Conservation (phyloP, 1,284 basidiomycete species). For the Inonotus obliquus region DNA sequence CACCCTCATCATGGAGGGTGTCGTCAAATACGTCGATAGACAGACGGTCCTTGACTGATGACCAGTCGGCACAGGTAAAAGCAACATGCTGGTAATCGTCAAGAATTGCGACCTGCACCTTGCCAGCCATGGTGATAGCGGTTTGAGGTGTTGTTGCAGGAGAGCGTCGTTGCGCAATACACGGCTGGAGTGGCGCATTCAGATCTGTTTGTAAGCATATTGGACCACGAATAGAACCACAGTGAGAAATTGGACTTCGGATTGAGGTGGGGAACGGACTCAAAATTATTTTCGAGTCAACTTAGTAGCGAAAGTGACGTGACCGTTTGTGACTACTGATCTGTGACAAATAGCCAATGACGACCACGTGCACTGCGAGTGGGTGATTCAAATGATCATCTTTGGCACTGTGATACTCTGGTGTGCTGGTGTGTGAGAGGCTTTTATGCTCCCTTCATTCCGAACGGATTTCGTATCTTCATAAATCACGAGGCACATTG, state of each 20-base stretch:
- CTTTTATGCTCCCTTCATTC: no score
- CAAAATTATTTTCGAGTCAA: no score
- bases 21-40: conserved; percentile 46
- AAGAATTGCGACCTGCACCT: conserved; percentile 45
- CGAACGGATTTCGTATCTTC: not conserved
- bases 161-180: not conserved
- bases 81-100: conserved; percentile 62
- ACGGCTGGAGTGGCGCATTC: not conserved
- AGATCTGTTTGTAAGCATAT: not conserved
- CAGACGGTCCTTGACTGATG: conserved; percentile 34
- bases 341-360: no score
- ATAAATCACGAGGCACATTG: not conserved
- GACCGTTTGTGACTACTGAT: no score
- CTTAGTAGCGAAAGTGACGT: no score
- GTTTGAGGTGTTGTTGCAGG: not conserved
- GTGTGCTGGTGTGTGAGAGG: no score
- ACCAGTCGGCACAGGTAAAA: conserved; percentile 49
- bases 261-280: no score
- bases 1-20: conserved; percentile 47
- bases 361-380: no score
- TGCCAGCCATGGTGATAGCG: conserved; percentile 4
- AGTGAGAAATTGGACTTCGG: not conserved
- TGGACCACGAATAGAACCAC: not conserved
- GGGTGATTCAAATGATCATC: no score
- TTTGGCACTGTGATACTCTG: no score